Base-by-base conservation (phyloP, 208 protist genomes). In the Trypanosoma theileri region DNA sequence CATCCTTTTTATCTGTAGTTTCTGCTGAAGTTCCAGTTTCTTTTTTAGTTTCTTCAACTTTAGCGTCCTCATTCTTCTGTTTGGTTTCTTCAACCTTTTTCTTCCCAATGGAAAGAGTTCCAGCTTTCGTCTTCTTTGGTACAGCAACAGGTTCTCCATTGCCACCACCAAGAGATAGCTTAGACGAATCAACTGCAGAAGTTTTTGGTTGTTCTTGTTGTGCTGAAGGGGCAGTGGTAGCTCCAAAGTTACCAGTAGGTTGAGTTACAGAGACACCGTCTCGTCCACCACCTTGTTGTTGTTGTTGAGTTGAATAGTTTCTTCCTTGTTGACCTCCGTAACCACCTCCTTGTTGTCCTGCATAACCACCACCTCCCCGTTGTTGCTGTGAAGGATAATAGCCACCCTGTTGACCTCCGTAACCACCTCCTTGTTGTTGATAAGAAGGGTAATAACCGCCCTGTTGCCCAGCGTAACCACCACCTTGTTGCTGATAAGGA, bases 41-140 rank as follows among this genome's bases (percentile, higher is more conserved):
- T 17, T 84, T 76, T 51, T 54, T 48, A 56, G 65, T 59, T 28
- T 71, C 66, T 21, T 66, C 44, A 11, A n/a, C 31, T 55, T 75
- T 75, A 13, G 45, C 46, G 24, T 14, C 19, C 40, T 69, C 63
- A 50, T 67, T 48, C 3, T 71, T 67, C 21, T 45, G 52, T 55
- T 82, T 85, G 24, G 51, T n/a, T 58, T 80, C 80, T 59, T 66
- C 66, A 14, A 17, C 22, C 61, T 71, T 76, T 76, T 87, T 91
- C 73, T 88, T 92, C 26, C 89, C 80, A 4, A 94, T 72, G 12
- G 80, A 88, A 45, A 94, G 82, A 10, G 73, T 80, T 17, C 82
- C 88, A 60, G 71, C 82, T 75, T 92, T 92, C 66, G 77, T 77
- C 64, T 87, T 87, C 19, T 81, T 85, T 22, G 69, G 70, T 59